These are phyloP conservation scores for Hypoxylon fragiforme DNA, from an alignment of 495 filamentous ascomycete species.

Conservation along the genomic window DNA sequence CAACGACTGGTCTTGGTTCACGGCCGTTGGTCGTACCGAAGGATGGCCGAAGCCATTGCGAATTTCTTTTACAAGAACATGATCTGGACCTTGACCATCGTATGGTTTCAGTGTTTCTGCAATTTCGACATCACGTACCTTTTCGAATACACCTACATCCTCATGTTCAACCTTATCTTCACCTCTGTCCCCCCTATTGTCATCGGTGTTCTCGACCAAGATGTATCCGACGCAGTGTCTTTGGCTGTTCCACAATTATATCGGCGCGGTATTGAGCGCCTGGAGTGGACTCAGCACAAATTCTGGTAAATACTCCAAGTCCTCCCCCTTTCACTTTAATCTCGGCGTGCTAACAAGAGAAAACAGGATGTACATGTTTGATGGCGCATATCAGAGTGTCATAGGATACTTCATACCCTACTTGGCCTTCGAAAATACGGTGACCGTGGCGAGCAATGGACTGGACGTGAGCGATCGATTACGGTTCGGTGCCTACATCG, in stretches of 20 bases:
- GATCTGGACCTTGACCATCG: constrained; percentile 95
- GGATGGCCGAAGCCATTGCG: constrained; percentile 89
- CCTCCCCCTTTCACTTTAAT: background rate
- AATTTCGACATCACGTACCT: constrained; percentile 95
- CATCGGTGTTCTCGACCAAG: constrained; percentile 97
- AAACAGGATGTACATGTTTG: constrained; percentile 85
- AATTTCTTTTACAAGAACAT: constrained; percentile 99
- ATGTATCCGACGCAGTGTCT: constrained; percentile 92
- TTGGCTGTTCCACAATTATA: constrained; percentile 95
- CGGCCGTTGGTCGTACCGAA: constrained; percentile 93
- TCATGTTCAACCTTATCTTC: constrained; percentile 95
- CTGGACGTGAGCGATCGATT: constrained; percentile 72
- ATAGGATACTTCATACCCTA: constrained; percentile 93
- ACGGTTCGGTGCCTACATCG: constrained; percentile 83
- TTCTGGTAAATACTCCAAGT: constrained; percentile 73
- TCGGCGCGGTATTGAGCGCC: constrained; percentile 90
- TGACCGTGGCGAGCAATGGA: constrained; percentile 68
- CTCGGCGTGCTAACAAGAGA: constrained; percentile 33
- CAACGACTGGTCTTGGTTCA: constrained; percentile 92
- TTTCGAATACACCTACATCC: constrained; percentile 96
- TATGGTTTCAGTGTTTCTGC: constrained; percentile 97
- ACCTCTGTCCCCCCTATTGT: constrained; percentile 94
- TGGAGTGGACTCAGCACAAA: constrained; percentile 95
- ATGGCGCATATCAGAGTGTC: constrained; percentile 92
- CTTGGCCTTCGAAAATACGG: constrained; percentile 69